Evolutionary conservation across 2,329 filamentous ascomycete genomes (phyloP).

Genomic region (Phyllosticta citriasiana): DNA sequence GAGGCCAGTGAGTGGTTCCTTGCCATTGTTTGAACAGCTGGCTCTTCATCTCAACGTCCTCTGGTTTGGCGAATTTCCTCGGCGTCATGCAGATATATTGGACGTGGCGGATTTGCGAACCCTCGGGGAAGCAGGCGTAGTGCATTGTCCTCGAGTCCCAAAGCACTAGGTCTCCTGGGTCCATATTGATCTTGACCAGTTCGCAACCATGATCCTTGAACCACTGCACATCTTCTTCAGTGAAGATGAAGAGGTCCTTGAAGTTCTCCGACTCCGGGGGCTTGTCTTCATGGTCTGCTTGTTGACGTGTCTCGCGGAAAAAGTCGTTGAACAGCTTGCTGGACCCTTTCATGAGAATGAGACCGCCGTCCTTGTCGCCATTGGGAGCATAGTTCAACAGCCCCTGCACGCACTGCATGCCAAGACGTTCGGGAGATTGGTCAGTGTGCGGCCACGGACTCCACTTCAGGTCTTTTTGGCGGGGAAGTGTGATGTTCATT

Average conservation of each 20-base stretch:
- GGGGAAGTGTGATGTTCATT: conserved; percentile 35
- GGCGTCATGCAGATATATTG: conserved; percentile 9
- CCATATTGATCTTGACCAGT: conserved; percentile 30
- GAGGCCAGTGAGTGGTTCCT: conserved; percentile 5
- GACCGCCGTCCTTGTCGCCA: conserved; percentile 38
- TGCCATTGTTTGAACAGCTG: conserved; percentile 10
- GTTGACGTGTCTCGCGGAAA: conserved; percentile 27
- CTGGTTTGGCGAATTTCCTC: background rate
- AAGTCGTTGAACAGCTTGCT: conserved; percentile 11
- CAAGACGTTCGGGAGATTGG: conserved; percentile 33
- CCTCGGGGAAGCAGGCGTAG: conserved; percentile 26
- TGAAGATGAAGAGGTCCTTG: conserved; percentile 35
- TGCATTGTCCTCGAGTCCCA: conserved; percentile 42
- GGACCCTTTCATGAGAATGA: conserved; percentile 37
- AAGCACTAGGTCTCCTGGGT: conserved; percentile 35
- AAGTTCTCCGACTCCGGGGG: conserved; percentile 22
- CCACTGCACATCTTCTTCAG: conserved; percentile 34
- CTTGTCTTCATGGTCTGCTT: conserved; percentile 2
- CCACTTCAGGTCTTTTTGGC: conserved; percentile 29
- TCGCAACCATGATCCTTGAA: conserved; percentile 31
- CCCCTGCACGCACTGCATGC: conserved; percentile 34
- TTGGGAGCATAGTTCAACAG: conserved; percentile 36
- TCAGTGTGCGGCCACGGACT: conserved; percentile 38
- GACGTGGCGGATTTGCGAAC: conserved; percentile 17
- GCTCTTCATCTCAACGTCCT: conserved; percentile 15